These are phyloP conservation scores for Schizopora paradoxa DNA, from an alignment of 1,284 basidiomycete species.

Conservation along the genomic window DNA sequence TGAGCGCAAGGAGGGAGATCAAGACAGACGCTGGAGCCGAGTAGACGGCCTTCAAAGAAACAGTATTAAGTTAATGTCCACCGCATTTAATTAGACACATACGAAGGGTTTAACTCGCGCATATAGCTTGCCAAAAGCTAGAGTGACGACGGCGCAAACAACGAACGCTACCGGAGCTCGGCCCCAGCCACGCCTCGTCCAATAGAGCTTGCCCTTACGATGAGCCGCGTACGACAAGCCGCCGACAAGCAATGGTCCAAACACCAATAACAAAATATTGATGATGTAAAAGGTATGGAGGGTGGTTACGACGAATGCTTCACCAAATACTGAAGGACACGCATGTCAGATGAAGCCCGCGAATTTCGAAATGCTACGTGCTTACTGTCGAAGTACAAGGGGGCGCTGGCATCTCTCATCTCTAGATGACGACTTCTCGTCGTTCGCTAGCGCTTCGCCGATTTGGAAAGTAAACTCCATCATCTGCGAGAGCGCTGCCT, in stretches of 20 bases:
- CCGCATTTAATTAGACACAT: conserved; percentile 26
- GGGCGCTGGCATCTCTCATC: conserved; percentile 30
- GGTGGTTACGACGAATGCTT: conserved; percentile 48
- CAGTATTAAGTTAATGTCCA: not conserved
- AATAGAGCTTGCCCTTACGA: conserved; percentile 18
- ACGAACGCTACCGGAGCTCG: conserved; percentile 58
- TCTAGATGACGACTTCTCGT: too few relatives aligned
- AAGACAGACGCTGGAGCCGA: conserved; percentile 50
- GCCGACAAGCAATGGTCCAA: conserved; percentile 52
- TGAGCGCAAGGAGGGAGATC: conserved; percentile 42
- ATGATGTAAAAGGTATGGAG: conserved; percentile 44
- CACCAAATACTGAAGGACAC: conserved; percentile 50
- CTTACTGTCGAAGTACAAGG: conserved; percentile 73
- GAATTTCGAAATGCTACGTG: conserved; percentile 9
- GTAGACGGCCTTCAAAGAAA: conserved; percentile 49
- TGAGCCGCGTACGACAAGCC: conserved; percentile 36
- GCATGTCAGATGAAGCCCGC: too few relatives aligned
- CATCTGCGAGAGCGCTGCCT: conserved; percentile 68
- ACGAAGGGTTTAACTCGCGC: conserved; percentile 60
- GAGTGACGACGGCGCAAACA: conserved; percentile 41
- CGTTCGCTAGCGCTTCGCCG: conserved; percentile 47
- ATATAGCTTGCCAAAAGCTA: conserved; percentile 43
- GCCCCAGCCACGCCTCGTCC: conserved; percentile 36
- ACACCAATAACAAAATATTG: conserved; percentile 55
- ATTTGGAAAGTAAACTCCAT: conserved; percentile 57